phyloP scores from a whole-genome alignment of 805 yeast species.

The Monosporozyma servazzii region DNA sequence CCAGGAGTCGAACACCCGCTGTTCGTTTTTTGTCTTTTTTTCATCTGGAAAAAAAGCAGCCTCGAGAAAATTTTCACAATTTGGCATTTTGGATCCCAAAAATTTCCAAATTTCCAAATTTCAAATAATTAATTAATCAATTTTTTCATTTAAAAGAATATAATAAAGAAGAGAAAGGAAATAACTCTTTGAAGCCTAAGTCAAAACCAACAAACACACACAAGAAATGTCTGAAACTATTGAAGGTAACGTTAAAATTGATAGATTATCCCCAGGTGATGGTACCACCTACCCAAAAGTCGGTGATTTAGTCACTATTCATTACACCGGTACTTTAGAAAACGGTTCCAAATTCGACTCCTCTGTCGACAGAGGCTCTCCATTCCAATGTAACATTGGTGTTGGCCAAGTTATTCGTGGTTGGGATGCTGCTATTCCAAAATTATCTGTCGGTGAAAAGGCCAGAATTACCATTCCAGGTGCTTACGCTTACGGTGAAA shows the following conservation, averaged over 20 bases:
- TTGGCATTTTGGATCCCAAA: too few species aligned
- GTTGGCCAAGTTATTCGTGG: constrained; percentile 95
- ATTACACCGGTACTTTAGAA: constrained; percentile 91
- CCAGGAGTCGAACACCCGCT: neutral
- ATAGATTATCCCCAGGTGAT: constrained; percentile 50
- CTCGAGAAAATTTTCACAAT: neutral
- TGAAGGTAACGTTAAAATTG: constrained; percentile 33
- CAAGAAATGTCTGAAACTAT: constrained; percentile 28
- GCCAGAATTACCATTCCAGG: constrained; percentile 91
- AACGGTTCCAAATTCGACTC: constrained; percentile 95
- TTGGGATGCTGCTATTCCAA: constrained; percentile 93
- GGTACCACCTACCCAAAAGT: constrained; percentile 76
- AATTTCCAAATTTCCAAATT: too few species aligned
- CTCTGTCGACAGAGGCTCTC: constrained; percentile 88
- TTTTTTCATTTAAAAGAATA: neutral
- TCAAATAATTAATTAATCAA: too few species aligned
- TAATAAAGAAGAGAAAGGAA: neutral
- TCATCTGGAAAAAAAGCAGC: too few species aligned
- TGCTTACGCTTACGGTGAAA: constrained; percentile 82
- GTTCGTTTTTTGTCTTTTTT: too few species aligned
- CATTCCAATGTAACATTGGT: constrained; percentile 90
- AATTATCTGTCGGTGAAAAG: constrained; percentile 85
- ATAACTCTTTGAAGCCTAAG: too few species aligned
- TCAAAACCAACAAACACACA: neutral
- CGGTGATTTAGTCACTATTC: constrained; percentile 88